Evolutionary conservation across 2,329 filamentous ascomycete species (phyloP).

Genomic region (Botrytis medusae): DNA sequence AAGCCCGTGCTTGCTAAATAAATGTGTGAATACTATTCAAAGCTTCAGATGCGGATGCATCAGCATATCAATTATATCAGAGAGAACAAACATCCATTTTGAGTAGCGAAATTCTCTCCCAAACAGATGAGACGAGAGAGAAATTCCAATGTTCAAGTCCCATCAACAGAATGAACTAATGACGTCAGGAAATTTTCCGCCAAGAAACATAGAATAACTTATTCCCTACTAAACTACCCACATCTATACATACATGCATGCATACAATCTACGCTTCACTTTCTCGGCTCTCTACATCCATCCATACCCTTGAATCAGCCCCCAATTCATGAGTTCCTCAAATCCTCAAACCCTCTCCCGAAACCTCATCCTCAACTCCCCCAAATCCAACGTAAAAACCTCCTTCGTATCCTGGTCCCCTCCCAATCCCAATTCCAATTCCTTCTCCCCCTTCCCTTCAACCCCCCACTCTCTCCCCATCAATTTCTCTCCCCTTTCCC

Average conservation of each 20-base stretch:
- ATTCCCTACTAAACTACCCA: not conserved
- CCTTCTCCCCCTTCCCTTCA: not conserved
- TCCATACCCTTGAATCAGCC: not conserved
- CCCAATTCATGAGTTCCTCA: too few species aligned
- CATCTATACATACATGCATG: not conserved
- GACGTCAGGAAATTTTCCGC: not conserved
- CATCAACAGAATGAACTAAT: not conserved
- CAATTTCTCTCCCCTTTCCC: not conserved
- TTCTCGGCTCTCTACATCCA: not conserved
- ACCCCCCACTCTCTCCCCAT: not conserved
- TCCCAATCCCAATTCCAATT: not conserved
- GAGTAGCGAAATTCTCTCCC: too few species aligned
- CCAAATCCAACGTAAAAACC: not conserved
- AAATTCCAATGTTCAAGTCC: not conserved
- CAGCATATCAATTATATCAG: accelerated
- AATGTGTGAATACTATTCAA: not conserved
- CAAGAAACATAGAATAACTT: not conserved
- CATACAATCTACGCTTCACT: not conserved
- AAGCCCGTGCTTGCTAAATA: not conserved
- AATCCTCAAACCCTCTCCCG: not conserved
- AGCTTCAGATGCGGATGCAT: not conserved
- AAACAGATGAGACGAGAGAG: not conserved
- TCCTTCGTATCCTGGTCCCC: not conserved
- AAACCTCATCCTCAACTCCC: not conserved
- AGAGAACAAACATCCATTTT: not conserved